These are phyloP conservation scores for Phytophthora constricta DNA, from an alignment of 352 stramenopile species.

Conservation along the genomic window DNA sequence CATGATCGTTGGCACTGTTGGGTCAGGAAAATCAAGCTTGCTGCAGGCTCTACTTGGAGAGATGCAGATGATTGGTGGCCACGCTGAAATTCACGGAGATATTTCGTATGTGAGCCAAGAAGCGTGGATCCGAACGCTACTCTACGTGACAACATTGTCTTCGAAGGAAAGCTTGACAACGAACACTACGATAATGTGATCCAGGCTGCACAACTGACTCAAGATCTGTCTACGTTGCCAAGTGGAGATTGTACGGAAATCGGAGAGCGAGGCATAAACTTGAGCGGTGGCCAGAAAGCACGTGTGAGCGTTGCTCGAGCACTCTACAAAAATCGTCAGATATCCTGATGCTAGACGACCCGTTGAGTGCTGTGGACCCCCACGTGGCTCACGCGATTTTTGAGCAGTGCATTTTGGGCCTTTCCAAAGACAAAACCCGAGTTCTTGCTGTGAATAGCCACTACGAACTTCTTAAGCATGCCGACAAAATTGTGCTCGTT, in stretches of 20 bases:
- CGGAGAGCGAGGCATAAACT: constrained; percentile 94
- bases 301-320: constrained; percentile 86
- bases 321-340: constrained; percentile 88
- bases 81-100: constrained; percentile 20
- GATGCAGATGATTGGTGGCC: constrained; percentile 36
- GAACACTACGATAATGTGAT: constrained; percentile 57
- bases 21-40: constrained; percentile 63
- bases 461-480: constrained; percentile 82
- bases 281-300: constrained; percentile 93
- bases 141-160: constrained; percentile 48
- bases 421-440: constrained; percentile 69
- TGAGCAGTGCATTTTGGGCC: constrained; percentile 75
- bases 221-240: constrained; percentile 88
- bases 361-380: constrained; percentile 92
- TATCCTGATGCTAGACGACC: constrained; percentile 93
- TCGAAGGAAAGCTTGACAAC: constrained; percentile 34
- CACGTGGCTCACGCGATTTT: constrained; percentile 95
- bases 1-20: constrained; percentile 64
- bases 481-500: constrained; percentile 65
- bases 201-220: constrained; percentile 73
- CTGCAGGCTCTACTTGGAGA: constrained; percentile 53
- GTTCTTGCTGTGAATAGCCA: constrained; percentile 92
- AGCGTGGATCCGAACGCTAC: constrained; percentile 48
- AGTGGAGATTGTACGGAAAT: constrained; percentile 94
- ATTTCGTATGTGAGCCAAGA: constrained; percentile 50